Base-by-base conservation (phyloP, 148 eudicot species). In the Camellia lanceoleosa region DNA sequence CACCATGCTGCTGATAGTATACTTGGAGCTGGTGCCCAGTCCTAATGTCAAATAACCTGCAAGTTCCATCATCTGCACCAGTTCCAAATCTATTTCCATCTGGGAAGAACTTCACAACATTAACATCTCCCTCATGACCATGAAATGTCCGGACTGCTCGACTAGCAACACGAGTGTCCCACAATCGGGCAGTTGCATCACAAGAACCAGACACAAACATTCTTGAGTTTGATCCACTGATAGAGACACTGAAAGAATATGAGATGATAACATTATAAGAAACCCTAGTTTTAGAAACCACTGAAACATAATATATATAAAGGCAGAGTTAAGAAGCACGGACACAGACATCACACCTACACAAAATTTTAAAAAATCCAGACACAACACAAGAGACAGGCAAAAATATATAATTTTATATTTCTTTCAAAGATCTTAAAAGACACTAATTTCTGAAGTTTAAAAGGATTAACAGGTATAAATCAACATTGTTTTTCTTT, bases 81-180 rank as follows among this genome's bases (percentile, higher is more conserved):
- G 98, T 93, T 68, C 93, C 98, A 90, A 96, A 96, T 89, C 98
- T 91, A 82, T 96, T 91, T 71, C 99, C 99, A 89, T 96, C 99
- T 56, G 98, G 95, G 72, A 96, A 96, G 82, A 93, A 96, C 87
- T 96, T 92, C 67, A 96, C 99, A 55, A 92, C 76, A 92, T 92
- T 93, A 75, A 96, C 95, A 90, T 93, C 98, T 80, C 99, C 97
- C 83, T 89, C 89, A 42, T 96, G 99, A 68, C 99, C 97, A 76
- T 93, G 90, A 85, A 96, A 96, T 69, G 98, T 96, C 61, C 92
- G 86, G 66, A 89, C 91, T 71, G 99, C 97, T 78, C 99, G 97
- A 90, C 99, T 93, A 67, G 99, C 98, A 80, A 93, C 95, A 52
- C 97, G 98, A 75, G 97, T 88, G 80, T 96, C 99, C 99, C 99